phyloP scores from a whole-genome alignment of 139 green algal genomes.

The Haematococcus lacustris region DNA sequence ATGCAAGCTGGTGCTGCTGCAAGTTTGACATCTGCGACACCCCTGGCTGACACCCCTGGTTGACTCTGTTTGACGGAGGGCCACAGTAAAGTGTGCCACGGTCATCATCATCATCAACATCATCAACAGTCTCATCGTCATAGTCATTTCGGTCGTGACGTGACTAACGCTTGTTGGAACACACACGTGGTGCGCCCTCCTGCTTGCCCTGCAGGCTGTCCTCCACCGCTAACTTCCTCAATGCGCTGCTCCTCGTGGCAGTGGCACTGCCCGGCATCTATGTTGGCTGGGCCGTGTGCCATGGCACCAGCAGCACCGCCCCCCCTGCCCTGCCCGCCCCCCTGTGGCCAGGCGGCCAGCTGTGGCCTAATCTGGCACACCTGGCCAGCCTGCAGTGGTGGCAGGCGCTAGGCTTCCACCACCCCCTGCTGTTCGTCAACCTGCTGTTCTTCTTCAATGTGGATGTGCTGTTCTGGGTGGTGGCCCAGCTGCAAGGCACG shows the following conservation, averaged over 20 bases:
- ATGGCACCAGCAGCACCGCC: too few relatives aligned
- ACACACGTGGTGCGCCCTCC: too few relatives aligned
- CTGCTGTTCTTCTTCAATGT: slow-evolving; percentile 40
- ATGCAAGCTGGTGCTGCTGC: too few relatives aligned
- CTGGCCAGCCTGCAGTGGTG: neutral
- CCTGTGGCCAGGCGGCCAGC: neutral
- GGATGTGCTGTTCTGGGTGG: slow-evolving; percentile 43
- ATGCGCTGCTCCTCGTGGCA: neutral
- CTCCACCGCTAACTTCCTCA: neutral
- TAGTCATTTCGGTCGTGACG: too few relatives aligned
- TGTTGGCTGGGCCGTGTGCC: neutral
- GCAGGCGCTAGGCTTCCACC: neutral
- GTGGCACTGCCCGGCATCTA: slow-evolving; percentile 1
- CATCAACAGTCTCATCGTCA: too few relatives aligned
- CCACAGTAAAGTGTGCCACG: too few relatives aligned
- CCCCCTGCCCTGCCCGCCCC: neutral
- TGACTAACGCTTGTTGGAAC: too few relatives aligned
- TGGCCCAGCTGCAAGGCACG: slow-evolving; percentile 37
- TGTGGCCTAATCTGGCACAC: neutral
- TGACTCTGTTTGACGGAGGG: too few relatives aligned
- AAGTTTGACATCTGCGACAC: too few relatives aligned
- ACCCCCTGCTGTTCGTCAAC: slow-evolving; percentile 34
- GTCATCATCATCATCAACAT: too few relatives aligned
- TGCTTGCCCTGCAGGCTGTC: too few relatives aligned
- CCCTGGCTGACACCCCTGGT: too few relatives aligned